Base-by-base conservation (phyloP, 208 protist species). In the Trypanosoma conorhini region DNA sequence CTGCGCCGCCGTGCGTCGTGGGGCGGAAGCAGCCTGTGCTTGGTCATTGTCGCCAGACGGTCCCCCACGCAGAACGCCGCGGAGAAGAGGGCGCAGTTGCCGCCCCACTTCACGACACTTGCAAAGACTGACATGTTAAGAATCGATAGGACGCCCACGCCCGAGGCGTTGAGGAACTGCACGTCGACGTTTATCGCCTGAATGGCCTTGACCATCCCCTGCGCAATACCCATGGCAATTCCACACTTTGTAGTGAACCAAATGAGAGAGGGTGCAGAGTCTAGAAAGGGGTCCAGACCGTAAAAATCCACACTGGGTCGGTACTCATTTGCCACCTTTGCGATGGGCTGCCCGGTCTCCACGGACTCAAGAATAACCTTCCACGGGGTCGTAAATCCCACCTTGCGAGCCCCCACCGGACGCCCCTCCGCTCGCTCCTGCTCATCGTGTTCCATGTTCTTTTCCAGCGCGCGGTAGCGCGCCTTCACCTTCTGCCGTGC, bases 191-290 rank as follows among this genome's bases (percentile, higher is more conserved):
- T 89, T 61, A 94, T 80, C 5, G 86, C 82, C 70, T 91, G 85
- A 50, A 91, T 58, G 4, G 85, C 83, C 60, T 80, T 81, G 17
- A 80, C 51, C 8, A 82, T 85, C 64, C 91, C 91, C 54, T 94
- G 91, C 5, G 75, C 67, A 57, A 96, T 81, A 26, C 91, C 91
- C 48, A 96, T 88, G 38, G 74, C 79, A 35, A 94, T 86, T 30
- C 91, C 91, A 52, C 80, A 86, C 76, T 96, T 93, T 31, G 77
- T 84, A 70, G 80, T 87, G 72, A 94, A 91, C 88, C 91, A 96
- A 42, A 96, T 74, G 24, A 96, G 56, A 17, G 91, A 87, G 54
- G 81, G 67, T n/a, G 85, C 61, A 1, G 82, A 83, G 68, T 93
- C 82, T 10, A 96, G 74, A 76, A 93, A 96, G 4, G 81, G 63